Evolutionary conservation across 2,329 filamentous ascomycete genomes (phyloP).

Genomic region (Colletotrichum sidae): DNA sequence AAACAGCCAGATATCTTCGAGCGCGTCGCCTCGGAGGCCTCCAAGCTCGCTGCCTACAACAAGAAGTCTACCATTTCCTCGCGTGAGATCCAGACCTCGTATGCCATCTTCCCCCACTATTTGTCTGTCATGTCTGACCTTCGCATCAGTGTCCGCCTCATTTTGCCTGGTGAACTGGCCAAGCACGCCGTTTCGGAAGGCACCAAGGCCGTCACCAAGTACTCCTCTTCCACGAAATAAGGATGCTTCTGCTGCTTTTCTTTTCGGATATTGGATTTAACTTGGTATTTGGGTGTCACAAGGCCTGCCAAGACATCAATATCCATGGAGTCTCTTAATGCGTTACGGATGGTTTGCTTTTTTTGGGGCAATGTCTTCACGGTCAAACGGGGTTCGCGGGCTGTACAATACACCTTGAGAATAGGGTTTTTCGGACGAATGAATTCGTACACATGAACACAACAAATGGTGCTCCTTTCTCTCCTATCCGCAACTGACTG

Average conservation of each 20-base stretch:
- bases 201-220: conserved; percentile 99
- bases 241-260: conserved; percentile 65
- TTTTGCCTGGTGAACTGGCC: conserved; percentile 97
- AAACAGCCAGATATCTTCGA: conserved; percentile 89
- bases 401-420: conserved; percentile 78
- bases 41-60: conserved; percentile 99
- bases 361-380: conserved; percentile 77
- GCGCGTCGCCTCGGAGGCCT: conserved; percentile 97
- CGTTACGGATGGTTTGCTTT: conserved; percentile 79
- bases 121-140: conserved; percentile 57
- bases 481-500: too few species aligned
- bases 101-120: conserved; percentile 46
- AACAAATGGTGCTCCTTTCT: not conserved
- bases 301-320: conserved; percentile 59
- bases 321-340: conserved; percentile 73
- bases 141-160: conserved; percentile 80
- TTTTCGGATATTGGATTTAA: conserved; percentile 67
- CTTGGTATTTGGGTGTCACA: conserved; percentile 71
- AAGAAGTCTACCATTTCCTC: conserved; percentile 99
- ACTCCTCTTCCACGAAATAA: conserved; percentile 99
- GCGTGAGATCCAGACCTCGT: conserved; percentile 98
- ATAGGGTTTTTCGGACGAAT: conserved; percentile 70
- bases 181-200: conserved; percentile 99
- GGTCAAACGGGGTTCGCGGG: conserved; percentile 76
- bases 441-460: conserved; percentile 70